These are phyloP conservation scores for Colletotrichum costaricense DNA, from an alignment of 2,329 filamentous ascomycete species.

Conservation along the genomic window DNA sequence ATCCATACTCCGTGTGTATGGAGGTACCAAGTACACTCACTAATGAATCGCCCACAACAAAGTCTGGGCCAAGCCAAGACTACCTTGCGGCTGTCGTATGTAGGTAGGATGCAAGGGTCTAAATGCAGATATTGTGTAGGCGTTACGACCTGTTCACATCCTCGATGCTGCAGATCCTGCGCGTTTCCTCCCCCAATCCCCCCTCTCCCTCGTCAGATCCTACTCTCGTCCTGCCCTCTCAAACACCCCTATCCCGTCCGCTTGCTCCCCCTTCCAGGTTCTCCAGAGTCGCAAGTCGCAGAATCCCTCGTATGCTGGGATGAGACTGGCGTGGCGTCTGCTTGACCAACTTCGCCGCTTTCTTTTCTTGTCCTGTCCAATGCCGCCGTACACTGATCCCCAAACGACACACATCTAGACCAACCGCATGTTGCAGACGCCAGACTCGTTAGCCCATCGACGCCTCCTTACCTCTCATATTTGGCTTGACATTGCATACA, in stretches of 20 bases:
- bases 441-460: not conserved
- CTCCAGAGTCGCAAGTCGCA: slow-evolving; percentile 12
- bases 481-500: slow-evolving; percentile 1
- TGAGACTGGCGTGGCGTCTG: slow-evolving; percentile 33
- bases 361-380: slow-evolving; percentile 19
- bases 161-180: slow-evolving; percentile 12
- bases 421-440: not conserved
- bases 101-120: slow-evolving; percentile 18
- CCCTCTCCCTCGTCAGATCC: not conserved
- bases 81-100: not conserved
- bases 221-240: not conserved
- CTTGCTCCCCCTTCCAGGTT: not conserved
- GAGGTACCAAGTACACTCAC: not conserved
- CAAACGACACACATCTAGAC: not conserved
- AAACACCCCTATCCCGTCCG: not conserved
- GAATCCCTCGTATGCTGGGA: slow-evolving; percentile 5
- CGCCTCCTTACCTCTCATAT: not conserved
- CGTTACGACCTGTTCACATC: not conserved
- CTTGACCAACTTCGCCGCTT: slow-evolving; percentile 9
- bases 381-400: not conserved
- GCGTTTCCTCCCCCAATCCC: slow-evolving; percentile 19
- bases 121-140: slow-evolving; percentile 1
- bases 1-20: no score
- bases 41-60: not conserved
- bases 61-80: not conserved